These are phyloP conservation scores for Mycena kentingensis DNA, from an alignment of 768 basidiomycete species.

Conservation along the genomic window DNA sequence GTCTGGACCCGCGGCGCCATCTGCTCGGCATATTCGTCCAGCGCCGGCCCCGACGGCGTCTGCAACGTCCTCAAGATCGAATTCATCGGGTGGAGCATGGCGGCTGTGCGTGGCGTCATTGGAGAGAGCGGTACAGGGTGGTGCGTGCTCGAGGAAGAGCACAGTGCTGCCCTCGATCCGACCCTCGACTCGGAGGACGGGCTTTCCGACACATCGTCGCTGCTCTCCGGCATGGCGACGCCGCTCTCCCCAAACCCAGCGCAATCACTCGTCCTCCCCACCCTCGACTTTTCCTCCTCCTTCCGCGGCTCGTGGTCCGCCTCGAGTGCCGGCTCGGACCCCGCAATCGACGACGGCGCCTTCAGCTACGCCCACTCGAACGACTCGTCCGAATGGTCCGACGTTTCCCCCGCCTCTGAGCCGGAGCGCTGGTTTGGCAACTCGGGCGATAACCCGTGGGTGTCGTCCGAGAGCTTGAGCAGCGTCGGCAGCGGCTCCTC, in stretches of 20 bases:
- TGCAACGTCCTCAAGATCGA: conserved; percentile 69
- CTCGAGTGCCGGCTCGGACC: conserved; percentile 7
- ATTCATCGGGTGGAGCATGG: conserved; percentile 73
- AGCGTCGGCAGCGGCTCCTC: background rate
- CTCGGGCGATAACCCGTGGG: conserved; percentile 9
- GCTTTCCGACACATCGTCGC: conserved; percentile 35
- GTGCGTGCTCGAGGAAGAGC: conserved; percentile 69
- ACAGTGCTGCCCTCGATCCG: conserved; percentile 19
- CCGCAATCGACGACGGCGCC: background rate
- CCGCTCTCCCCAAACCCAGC: conserved; percentile 48
- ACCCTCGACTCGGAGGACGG: conserved; percentile 30
- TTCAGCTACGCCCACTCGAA: conserved; percentile 7
- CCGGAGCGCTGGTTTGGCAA: background rate
- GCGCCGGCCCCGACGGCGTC: conserved; percentile 44
- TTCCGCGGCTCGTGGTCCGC: conserved; percentile 32
- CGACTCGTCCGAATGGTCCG: background rate
- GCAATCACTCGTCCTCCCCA: conserved; percentile 74
- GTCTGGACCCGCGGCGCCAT: conserved; percentile 67
- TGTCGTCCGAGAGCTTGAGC: conserved; percentile 1
- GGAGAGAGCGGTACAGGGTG: conserved; percentile 75
- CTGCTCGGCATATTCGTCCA: conserved; percentile 62
- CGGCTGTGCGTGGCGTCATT: conserved; percentile 63
- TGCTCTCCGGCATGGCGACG: conserved; percentile 27
- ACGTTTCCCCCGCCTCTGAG: conserved; percentile 1
- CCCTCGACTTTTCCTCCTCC: conserved; percentile 67